These are phyloP conservation scores for Aspergillus cristatus DNA, from an alignment of 495 filamentous ascomycete genomes.

Conservation along the genomic window DNA sequence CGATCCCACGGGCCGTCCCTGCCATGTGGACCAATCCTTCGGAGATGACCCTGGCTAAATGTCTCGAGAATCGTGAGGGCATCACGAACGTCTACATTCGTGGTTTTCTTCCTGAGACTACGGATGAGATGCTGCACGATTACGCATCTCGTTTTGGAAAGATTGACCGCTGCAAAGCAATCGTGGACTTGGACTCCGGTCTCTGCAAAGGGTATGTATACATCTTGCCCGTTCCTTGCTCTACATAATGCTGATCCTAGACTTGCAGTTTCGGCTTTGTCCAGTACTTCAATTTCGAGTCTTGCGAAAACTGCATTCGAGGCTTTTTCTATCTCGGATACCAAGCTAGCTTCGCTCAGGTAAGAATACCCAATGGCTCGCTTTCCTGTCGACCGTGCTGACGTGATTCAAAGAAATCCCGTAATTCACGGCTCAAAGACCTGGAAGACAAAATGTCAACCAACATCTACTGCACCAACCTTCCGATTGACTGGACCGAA, in stretches of 20 bases:
- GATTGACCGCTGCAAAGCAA: conserved; percentile 91
- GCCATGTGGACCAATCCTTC: conserved; percentile 67
- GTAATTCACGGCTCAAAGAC: conserved; percentile 91
- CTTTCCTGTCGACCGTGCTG: conserved; percentile 6
- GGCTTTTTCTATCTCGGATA: conserved; percentile 92
- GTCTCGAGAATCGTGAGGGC: conserved; percentile 76
- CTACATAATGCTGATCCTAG: conserved; percentile 9
- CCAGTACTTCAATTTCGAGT: conserved; percentile 75
- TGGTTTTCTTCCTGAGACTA: conserved; percentile 86
- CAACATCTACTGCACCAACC: conserved; percentile 94
- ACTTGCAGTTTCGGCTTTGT: conserved; percentile 81
- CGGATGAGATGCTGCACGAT: conserved; percentile 74
- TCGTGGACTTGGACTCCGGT: conserved; percentile 84
- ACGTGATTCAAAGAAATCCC: conserved; percentile 65
- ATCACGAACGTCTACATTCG: conserved; percentile 97
- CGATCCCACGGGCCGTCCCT: conserved; percentile 83
- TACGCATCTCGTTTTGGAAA: conserved; percentile 83
- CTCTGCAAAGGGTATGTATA: conserved; percentile 81
- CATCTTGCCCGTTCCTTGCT: conserved; percentile 2
- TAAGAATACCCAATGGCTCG: conserved; percentile 22
- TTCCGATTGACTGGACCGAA: conserved; percentile 84
- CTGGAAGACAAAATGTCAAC: conserved; percentile 78
- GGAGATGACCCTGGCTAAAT: conserved; percentile 76
- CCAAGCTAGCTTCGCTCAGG: conserved; percentile 91
- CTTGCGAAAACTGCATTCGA: conserved; percentile 91